Base-by-base conservation (phyloP, 2,329 filamentous ascomycete genomes). In the Colletotrichum destructivum region DNA sequence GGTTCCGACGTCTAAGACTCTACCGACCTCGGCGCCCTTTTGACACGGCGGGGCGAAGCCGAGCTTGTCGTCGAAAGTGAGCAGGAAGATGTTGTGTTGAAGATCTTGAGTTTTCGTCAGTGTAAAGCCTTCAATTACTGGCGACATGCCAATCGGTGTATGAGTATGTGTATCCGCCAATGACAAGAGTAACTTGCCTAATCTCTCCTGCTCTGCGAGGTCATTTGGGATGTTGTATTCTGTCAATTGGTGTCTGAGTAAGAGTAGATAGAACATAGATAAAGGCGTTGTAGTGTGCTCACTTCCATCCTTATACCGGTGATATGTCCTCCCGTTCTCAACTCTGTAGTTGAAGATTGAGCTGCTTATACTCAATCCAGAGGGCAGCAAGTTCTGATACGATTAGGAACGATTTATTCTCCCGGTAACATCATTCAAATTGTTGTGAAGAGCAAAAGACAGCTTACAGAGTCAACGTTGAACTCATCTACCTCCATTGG, bases 51-150 rank as follows among this genome's bases (percentile, higher is more conserved):
- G 57, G 7, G 66, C 51, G 2, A 63, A n/a, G n/a, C 71, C 68
- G 4, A 62, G 71, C 40, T 35, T 55, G 16, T 64, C 67, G 44
- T 82, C 79, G 52, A 86, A 81, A 40, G 85, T 74, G 60, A 86
- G 69, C 54, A 84, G 85, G 76, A 85, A 85, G 75, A 89, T 83
- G 74, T 88, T 83, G 76, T 90, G 87, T 75, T 88, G 86, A 73
- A 87, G 78, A 71, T 90, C 87, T 77, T 4, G 7, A 35, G 31
- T 35, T 35, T 35, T 9, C 31, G 31, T 35, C 31, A 62, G 46
- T 49, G 16, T 31, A 26, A 12, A 12, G 7, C 31, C 31, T 35
- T 35, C 31, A 35, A 35, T 35, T 35, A 8, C 31, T 35, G 31
- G 31, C 8, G 31, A 35, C 31, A 35, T 35, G 31, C 31, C 31